phyloP scores from a whole-genome alignment of 805 yeast genomes.

The Wickerhamiella cacticola region DNA sequence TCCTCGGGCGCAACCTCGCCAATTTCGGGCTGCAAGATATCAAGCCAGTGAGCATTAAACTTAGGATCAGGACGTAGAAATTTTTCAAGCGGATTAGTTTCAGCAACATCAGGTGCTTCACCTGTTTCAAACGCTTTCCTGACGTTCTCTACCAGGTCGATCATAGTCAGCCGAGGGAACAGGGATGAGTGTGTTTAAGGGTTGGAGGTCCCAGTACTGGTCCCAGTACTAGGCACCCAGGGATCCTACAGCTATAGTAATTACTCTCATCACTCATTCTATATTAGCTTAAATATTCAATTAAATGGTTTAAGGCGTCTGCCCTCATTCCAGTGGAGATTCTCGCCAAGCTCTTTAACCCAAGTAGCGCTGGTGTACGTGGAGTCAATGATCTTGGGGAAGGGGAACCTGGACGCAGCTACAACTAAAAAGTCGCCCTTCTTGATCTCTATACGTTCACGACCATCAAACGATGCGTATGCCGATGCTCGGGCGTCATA shows the following conservation, averaged over 20 bases:
- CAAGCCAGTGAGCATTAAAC: conserved; percentile 60
- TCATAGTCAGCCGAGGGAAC: neutral
- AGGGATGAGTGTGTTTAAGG: neutral
- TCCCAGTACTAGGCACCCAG: too few species aligned
- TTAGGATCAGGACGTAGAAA: conserved; percentile 52
- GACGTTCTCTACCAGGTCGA: conserved; percentile 3
- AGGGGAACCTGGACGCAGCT: conserved; percentile 79
- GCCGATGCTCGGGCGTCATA: conserved; percentile 75
- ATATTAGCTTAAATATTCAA: conserved; percentile 1
- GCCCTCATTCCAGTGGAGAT: conserved; percentile 87
- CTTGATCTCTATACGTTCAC: conserved; percentile 64
- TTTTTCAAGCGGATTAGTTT: conserved; percentile 28
- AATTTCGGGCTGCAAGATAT: conserved; percentile 43
- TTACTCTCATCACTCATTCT: too few species aligned
- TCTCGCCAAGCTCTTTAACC: conserved; percentile 62
- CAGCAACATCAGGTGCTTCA: neutral
- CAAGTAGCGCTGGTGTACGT: conserved; percentile 51
- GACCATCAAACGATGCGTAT: conserved; percentile 95
- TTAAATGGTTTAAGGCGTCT: conserved; percentile 59
- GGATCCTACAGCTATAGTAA: too few species aligned
- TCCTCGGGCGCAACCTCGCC: conserved; percentile 24
- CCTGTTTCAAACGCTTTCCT: conserved; percentile 4
- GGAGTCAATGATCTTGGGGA: conserved; percentile 67
- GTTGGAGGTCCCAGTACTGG: neutral
- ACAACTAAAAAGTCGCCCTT: conserved; percentile 80